Conservation (phyloP, 2,329 filamentous ascomycete species). For the Colletotrichum agaves region DNA sequence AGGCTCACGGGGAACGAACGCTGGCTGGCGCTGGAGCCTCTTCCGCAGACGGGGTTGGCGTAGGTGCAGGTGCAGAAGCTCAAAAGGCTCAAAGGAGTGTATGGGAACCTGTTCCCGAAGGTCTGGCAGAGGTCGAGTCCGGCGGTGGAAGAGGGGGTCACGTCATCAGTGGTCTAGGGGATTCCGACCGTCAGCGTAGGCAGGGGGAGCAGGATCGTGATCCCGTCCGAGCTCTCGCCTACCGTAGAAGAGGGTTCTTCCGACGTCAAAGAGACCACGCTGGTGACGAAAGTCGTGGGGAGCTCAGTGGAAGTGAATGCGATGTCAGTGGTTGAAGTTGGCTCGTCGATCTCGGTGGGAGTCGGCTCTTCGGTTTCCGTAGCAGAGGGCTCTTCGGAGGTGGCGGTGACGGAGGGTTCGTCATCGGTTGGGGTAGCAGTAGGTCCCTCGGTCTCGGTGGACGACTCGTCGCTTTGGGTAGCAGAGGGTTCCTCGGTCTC, state of each 20-base stretch:
- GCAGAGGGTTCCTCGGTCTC: not conserved
- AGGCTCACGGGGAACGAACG: not conserved
- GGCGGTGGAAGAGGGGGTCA: not conserved
- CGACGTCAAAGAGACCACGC: not conserved
- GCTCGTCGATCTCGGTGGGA: not conserved
- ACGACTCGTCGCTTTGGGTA: too few relatives aligned
- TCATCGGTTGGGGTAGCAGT: not conserved
- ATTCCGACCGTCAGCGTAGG: not conserved
- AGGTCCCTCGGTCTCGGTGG: not conserved
- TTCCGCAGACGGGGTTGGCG: not conserved
- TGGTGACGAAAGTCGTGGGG: not conserved
- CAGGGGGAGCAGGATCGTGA: not conserved
- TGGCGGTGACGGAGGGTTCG: not conserved
- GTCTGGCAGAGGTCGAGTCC: not conserved
- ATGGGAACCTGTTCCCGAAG: not conserved
- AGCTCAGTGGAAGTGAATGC: not conserved
- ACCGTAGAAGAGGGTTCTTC: constrained; percentile 1
- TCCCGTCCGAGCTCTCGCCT: constrained; percentile 1
- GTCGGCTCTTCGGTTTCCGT: not conserved
- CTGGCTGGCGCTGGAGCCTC: not conserved
- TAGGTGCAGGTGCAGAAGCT: constrained; percentile 5
- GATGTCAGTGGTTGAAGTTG: not conserved
- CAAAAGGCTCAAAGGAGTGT: not conserved
- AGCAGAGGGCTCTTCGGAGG: not conserved
- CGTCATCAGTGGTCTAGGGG: not conserved